Evolutionary conservation across 2,329 filamentous ascomycete genomes (phyloP).

Genomic region (Exophiala spinifera): DNA sequence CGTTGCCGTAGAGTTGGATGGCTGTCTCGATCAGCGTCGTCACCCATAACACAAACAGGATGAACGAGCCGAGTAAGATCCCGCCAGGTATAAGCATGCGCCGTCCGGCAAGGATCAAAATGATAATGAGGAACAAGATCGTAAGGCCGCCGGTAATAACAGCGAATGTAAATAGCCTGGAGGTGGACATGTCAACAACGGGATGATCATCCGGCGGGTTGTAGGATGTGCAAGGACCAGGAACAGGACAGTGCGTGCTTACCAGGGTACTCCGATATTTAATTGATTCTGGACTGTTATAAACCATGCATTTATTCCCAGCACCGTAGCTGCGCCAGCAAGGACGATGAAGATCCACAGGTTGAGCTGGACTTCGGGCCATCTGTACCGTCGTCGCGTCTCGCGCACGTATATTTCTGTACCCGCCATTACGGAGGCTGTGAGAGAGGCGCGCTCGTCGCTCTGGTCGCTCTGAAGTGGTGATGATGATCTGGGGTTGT

Average conservation of each 20-base stretch:
- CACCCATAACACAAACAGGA: constrained; percentile 60
- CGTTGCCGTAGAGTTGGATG: constrained; percentile 58
- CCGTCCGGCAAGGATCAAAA: constrained; percentile 56
- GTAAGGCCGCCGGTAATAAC: constrained; percentile 56
- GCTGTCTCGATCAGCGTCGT: constrained; percentile 62
- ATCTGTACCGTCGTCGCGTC: constrained; percentile 53
- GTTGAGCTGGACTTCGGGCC: constrained; percentile 64
- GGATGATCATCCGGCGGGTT: background rate
- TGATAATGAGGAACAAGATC: constrained; percentile 57
- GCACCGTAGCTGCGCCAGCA: constrained; percentile 54
- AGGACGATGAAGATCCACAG: constrained; percentile 64
- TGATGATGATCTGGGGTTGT: too few species aligned
- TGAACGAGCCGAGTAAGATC: constrained; percentile 59
- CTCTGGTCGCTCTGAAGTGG: background rate
- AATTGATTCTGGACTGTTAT: constrained; percentile 57
- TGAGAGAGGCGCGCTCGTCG: background rate
- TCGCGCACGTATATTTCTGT: constrained; percentile 33
- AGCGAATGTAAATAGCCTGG: constrained; percentile 64
- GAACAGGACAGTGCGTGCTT: constrained; percentile 27
- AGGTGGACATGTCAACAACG: background rate
- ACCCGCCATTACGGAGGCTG: constrained; percentile 32
- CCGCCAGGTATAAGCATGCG: constrained; percentile 57
- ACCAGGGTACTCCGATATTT: constrained; percentile 59
- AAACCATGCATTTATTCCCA: constrained; percentile 61
- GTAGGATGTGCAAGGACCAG: background rate